These are phyloP conservation scores for Furcasterigmium sp. DNA, from an alignment of 2,329 filamentous ascomycete species.

Conservation along the genomic window DNA sequence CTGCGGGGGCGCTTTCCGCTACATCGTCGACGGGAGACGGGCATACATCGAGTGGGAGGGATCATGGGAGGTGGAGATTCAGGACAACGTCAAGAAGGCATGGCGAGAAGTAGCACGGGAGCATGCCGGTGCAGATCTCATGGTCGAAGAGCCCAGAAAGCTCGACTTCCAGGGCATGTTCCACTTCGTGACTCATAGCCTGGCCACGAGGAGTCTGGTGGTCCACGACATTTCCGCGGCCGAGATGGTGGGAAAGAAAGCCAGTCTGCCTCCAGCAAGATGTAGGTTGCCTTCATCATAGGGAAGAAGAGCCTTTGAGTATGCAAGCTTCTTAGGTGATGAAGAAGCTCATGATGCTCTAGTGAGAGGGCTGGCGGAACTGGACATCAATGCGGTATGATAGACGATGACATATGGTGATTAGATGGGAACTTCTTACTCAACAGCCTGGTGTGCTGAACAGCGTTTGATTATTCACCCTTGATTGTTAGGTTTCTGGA, in stretches of 20 bases:
- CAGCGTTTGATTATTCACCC: no score
- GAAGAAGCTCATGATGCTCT: no score
- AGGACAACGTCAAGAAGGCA: background rate
- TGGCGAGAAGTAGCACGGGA: background rate
- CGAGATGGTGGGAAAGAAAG: constrained; percentile 10
- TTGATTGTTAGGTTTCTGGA: no score
- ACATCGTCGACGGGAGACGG: constrained; percentile 7
- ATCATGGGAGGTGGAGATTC: background rate
- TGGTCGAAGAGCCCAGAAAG: background rate
- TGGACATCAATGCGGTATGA: no score
- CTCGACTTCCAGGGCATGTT: constrained; percentile 9
- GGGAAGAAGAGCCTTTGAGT: no score
- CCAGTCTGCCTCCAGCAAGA: background rate
- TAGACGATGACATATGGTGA: no score
- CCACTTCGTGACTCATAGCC: constrained; percentile 10
- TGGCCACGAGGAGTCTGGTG: constrained; percentile 17
- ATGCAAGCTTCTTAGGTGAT: no score
- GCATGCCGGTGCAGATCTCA: background rate
- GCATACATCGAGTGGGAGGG: background rate
- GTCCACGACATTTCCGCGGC: constrained; percentile 7
- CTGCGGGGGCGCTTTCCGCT: constrained; percentile 19
- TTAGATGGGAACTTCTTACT: no score
- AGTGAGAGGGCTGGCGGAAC: no score
- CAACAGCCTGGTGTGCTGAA: no score
- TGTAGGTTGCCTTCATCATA: background rate